Evolutionary conservation across 1,284 basidiomycete genomes (phyloP), one percentile per base, ranked within the genome.

Genomic region (Heterobasidion occidentale): DNA sequence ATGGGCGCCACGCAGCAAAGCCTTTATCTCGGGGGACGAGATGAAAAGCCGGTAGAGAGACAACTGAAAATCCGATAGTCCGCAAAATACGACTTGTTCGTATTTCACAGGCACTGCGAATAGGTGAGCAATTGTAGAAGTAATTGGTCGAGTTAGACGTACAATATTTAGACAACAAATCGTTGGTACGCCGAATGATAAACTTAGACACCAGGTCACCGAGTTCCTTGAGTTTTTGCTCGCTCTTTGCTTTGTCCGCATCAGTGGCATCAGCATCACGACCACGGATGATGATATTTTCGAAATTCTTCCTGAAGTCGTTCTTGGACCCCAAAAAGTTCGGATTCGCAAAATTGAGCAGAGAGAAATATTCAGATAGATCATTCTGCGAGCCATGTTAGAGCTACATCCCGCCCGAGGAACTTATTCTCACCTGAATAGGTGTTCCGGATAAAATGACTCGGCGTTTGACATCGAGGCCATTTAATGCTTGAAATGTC

Each of bases 61-160:
- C 6, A 94, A 76, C 67, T 99, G 96, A 65, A 99, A 89, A 2
- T 88, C 78, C 1, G 94, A 95, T 14, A 94, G 83, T 51, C 84
- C 80, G 71, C 96, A 98, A 73, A 99, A 99, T 1, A 99, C 97
- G 62, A 99, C 97, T 61, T 98, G 94, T 71, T 99, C 96, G 75
- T 99, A 98, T 70, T 99, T 99, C 74, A 99, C 93, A 3, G 96
- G 96, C 47, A 99, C 94, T 97, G 63, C 3, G 20, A 46, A 52
- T 56, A 44, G 34, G 17, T 48, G 51, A 53, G 53, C 35, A 46
- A 27, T 27, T 47, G 55, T 46, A 17, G 53, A n/a, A 11, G n/a
- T 42, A 5, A 42, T 12, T 12, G n/a, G n/a, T n/a, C n/a, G 38
- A 42, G 7, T n/a, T 9, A 12, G 19, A 83, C 92, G 62, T 60